phyloP scores from a whole-genome alignment of 2,329 filamentous ascomycete species.

The Plectosphaerella cucumerina region DNA sequence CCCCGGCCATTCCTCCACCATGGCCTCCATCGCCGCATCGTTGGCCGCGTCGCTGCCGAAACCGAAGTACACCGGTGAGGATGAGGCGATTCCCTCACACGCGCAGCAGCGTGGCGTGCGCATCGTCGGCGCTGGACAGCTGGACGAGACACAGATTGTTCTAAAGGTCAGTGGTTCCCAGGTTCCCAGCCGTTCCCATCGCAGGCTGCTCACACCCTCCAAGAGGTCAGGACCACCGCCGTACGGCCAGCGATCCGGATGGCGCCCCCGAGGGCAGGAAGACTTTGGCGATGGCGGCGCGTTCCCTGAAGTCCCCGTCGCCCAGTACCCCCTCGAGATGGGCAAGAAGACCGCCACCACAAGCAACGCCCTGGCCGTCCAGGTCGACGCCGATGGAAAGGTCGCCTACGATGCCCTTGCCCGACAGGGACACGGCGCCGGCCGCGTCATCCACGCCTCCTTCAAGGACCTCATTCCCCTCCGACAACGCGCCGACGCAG shows the following conservation, averaged over 20 bases:
- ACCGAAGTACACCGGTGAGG: constrained; percentile 85
- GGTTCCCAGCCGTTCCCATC: not conserved
- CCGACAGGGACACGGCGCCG: constrained; percentile 78
- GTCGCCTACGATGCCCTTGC: constrained; percentile 97
- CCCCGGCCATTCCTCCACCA: constrained; percentile 25
- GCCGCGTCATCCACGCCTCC: constrained; percentile 83
- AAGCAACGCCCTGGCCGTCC: constrained; percentile 86
- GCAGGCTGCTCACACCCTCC: constrained; percentile 4
- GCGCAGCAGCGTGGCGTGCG: constrained; percentile 75
- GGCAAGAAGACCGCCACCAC: constrained; percentile 69
- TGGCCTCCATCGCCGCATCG: constrained; percentile 66
- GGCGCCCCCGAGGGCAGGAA: constrained; percentile 82
- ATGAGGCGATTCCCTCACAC: constrained; percentile 72
- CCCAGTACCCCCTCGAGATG: constrained; percentile 96
- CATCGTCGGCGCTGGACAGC: constrained; percentile 72
- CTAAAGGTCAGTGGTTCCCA: constrained; percentile 53
- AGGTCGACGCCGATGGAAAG: constrained; percentile 87
- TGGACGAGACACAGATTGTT: constrained; percentile 83
- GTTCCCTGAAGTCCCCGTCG: constrained; percentile 89
- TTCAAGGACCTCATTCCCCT: constrained; percentile 97
- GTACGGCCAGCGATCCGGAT: constrained; percentile 83
- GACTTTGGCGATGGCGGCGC: constrained; percentile 96
- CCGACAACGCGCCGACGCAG: constrained; percentile 86
- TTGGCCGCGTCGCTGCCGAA: constrained; percentile 79
- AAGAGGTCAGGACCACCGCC: constrained; percentile 78